phyloP scores from a whole-genome alignment of 192 early-diverging fungal genomes.

The Spizellomyces punctatus region DNA sequence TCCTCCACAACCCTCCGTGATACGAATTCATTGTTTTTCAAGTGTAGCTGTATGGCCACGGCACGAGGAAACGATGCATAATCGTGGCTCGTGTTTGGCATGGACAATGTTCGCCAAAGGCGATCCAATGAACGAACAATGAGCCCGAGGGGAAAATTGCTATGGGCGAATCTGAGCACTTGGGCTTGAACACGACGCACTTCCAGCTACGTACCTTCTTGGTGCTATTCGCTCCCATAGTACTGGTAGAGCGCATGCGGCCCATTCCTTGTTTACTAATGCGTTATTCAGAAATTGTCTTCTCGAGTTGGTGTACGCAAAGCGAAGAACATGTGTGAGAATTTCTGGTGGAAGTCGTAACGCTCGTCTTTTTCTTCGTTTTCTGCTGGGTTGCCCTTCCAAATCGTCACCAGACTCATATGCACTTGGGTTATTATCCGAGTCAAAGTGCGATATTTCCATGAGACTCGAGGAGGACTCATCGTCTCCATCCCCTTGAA shows the following conservation, averaged over 20 bases:
- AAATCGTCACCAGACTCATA: too few species aligned
- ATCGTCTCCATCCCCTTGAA: too few species aligned
- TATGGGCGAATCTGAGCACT: background rate
- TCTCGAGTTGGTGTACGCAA: constrained; percentile 20
- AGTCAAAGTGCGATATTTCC: too few species aligned
- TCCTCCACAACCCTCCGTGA: constrained; percentile 12
- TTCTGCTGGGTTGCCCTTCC: background rate
- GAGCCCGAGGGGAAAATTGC: constrained; percentile 25
- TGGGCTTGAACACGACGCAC: background rate
- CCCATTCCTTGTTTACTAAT: constrained; percentile 22
- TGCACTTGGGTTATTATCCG: too few species aligned
- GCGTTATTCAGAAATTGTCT: constrained; percentile 26
- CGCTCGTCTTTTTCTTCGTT: background rate
- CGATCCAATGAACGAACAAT: constrained; percentile 23
- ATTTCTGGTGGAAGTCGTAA: constrained; percentile 29
- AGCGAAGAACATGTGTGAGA: constrained; percentile 23
- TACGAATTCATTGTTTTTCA: constrained; percentile 26
- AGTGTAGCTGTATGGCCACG: constrained; percentile 20
- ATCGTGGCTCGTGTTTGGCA: constrained; percentile 13
- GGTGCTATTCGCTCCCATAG: constrained; percentile 33
- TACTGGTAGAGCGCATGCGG: constrained; percentile 22
- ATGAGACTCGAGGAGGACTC: too few species aligned
- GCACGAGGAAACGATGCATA: constrained; percentile 30
- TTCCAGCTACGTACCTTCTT: constrained; percentile 7
- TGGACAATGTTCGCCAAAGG: constrained; percentile 19